Base-by-base conservation (phyloP, 208 protist species). In the Trypanosoma avium region DNA sequence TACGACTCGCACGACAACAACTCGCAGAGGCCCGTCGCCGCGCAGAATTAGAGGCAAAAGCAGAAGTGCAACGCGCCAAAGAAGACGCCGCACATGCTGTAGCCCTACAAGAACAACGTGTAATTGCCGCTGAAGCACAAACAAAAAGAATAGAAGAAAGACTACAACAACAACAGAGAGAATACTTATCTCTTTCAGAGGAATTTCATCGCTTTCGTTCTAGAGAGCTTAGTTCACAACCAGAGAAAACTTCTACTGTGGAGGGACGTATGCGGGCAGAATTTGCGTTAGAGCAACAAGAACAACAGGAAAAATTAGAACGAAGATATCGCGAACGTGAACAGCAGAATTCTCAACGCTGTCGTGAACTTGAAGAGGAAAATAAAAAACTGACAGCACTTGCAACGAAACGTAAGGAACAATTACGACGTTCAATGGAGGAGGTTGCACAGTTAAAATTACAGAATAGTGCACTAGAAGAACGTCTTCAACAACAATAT, bases 101-200 rank as follows among this genome's bases (percentile, higher is more conserved):
- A 26, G 45, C 65, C 26, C 60, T 73, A 17, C 72, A 73, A 21
- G 81, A 88, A 61, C 60, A 70, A 43, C 70, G 73, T 13, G 49
- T 82, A 5, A 40, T 61, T 15, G 63, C 73, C 32, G 75, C 74
- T 24, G 84, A 94, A 70, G 74, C 63, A 48, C 80, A 90, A 61
- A 66, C 81, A 29, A 27, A 76, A 50, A 81, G 77, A 8, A 76
- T 79, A 8, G 84, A 94, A 21, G 82, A 94, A 65, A 77, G 88
- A 19, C 75, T 88, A 62, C 74, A 77, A 40, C 72, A 81, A 58
- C 68, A 70, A 12, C 82, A 92, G 61, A 49, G 67, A 30, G 84
- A 94, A 50, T 94, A 92, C 67, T 38, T 90, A 35, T 21, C 59
- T 7, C 71, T 94, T 21, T 89, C 84, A 46, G 82, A 91, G 49